Evolutionary conservation across 2,329 filamentous ascomycete species (phyloP).

Genomic region (Annulohypoxylon truncatum): DNA sequence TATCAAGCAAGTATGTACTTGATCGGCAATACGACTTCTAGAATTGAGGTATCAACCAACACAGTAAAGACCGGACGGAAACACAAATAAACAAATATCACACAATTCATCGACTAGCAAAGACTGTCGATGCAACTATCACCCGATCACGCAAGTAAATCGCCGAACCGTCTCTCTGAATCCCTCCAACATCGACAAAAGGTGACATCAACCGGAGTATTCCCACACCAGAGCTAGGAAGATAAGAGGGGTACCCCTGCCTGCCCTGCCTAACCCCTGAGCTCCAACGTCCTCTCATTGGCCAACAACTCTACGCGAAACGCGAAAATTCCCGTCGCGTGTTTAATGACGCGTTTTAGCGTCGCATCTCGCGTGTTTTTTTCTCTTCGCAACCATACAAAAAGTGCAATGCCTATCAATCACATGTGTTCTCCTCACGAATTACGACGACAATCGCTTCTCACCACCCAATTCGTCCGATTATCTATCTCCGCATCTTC

Average conservation of each 20-base stretch:
- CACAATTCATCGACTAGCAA: neutral
- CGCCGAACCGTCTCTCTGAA: neutral
- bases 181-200: neutral
- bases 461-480: neutral
- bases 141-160: neutral
- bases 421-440: neutral
- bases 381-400: neutral
- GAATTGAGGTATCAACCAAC: neutral
- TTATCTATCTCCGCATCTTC: neutral
- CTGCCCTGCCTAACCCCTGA: neutral
- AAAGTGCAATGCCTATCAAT: neutral
- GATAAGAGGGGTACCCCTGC: neutral
- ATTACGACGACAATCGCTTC: neutral
- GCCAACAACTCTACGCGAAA: constrained; percentile 2
- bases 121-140: neutral
- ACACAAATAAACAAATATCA: neutral
- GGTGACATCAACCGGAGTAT: neutral
- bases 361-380: neutral
- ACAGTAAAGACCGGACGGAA: neutral
- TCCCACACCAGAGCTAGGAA: neutral
- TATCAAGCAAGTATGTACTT: neutral
- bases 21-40: neutral
- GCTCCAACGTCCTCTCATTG: neutral
- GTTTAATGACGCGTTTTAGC: constrained; percentile 13
- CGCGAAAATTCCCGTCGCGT: constrained; percentile 30